Percentiles rank a stretch among this genome's conserved stretches.
Conservation (phyloP, 495 filamentous ascomycete genomes). For the Penicillium paxilli region DNA sequence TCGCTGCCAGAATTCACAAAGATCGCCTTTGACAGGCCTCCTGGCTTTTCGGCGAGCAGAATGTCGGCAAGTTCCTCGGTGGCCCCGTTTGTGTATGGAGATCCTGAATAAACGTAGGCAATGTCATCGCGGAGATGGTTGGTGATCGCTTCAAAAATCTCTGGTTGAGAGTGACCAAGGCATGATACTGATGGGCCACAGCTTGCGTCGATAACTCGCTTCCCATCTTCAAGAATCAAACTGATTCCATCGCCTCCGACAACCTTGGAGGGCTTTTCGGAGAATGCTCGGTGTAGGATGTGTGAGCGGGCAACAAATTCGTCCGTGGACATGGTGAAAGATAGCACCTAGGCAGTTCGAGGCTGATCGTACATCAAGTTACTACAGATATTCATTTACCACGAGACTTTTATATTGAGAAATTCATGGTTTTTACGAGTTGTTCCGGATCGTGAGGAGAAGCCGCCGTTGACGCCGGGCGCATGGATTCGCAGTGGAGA, state of each 20-base stretch:
- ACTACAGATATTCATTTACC: not conserved
- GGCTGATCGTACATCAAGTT: not conserved
- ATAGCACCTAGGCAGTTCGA: too few species aligned
- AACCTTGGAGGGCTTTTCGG: slow-evolving; percentile 18
- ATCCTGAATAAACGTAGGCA: slow-evolving; percentile 15
- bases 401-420: not conserved
- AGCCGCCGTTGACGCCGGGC: slow-evolving; percentile 13
- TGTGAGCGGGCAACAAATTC: slow-evolving; percentile 12
- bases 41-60: slow-evolving; percentile 28
- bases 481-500: not conserved
- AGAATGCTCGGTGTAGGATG: slow-evolving; percentile 29
- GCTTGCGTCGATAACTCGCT: slow-evolving; percentile 52
- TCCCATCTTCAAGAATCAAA: slow-evolving; percentile 45
- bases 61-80: slow-evolving; percentile 30
- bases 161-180: slow-evolving; percentile 28
- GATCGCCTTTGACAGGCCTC: slow-evolving; percentile 28
- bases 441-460: not conserved
- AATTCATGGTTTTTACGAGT: not conserved
- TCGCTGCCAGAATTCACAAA: slow-evolving; percentile 43
- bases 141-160: slow-evolving; percentile 13
- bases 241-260: slow-evolving; percentile 19
- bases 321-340: slow-evolving; percentile 7
- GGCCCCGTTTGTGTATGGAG: slow-evolving; percentile 13
- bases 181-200: slow-evolving; percentile 34
- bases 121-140: slow-evolving; percentile 16